A percentile compares a stretch with the other conserved stretches of the same genome.
These are phyloP conservation scores for Solanum pinnatisectum DNA, from an alignment of 257 asterid genomes.

Conservation along the genomic window DNA sequence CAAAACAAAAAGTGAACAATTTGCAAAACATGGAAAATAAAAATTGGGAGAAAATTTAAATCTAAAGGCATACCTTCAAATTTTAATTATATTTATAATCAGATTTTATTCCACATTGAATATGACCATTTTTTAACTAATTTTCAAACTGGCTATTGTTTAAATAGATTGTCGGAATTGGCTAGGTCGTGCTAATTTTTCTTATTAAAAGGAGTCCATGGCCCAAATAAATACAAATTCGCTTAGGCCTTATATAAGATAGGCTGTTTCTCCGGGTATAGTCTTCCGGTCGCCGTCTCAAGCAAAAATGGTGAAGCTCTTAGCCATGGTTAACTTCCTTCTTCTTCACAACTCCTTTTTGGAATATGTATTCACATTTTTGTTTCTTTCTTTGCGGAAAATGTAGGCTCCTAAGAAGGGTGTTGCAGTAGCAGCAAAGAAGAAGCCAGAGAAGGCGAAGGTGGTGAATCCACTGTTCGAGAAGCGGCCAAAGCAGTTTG, in stretches of 20 bases:
- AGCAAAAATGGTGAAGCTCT: neutral
- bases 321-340: neutral
- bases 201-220: neutral
- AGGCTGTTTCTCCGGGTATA: neutral
- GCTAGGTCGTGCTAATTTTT: neutral
- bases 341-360: neutral
- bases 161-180: neutral
- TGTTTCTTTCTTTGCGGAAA: neutral
- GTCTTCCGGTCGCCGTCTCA: neutral
- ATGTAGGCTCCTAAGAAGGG: constrained; percentile 15
- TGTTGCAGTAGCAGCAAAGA: constrained; percentile 10
- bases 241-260: neutral
- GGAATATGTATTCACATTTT: neutral
- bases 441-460: constrained; percentile 14
- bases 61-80: neutral
- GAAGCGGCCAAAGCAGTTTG: constrained; percentile 34
- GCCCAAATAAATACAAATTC: neutral
- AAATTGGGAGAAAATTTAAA: neutral
- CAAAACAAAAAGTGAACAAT: neutral
- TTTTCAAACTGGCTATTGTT: neutral
- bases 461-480: constrained; percentile 35
- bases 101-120: neutral
- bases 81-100: neutral
- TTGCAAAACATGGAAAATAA: neutral
- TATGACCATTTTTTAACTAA: neutral